These are phyloP conservation scores for Magnaporthales sp. DNA, from an alignment of 2,329 filamentous ascomycete species.

Conservation along the genomic window DNA sequence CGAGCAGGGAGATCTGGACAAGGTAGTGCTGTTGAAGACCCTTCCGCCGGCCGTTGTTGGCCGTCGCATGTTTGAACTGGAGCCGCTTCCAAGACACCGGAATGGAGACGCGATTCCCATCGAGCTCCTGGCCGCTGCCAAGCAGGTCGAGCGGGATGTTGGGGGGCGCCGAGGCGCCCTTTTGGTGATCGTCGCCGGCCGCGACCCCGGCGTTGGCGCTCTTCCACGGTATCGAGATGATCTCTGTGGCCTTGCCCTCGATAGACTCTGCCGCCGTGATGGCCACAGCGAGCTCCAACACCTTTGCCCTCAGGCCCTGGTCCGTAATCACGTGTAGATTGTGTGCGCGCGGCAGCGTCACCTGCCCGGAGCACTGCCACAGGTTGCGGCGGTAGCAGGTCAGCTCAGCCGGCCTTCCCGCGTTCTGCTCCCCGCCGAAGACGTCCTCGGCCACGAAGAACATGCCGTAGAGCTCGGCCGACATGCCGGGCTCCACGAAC, in stretches of 20 bases:
- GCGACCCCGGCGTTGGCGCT: conserved; percentile 45
- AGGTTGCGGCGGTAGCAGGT: conserved; percentile 93
- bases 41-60: conserved; percentile 90
- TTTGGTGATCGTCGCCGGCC: conserved; percentile 21
- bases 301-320: conserved; percentile 67
- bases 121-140: conserved; percentile 55
- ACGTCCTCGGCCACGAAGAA: conserved; percentile 81
- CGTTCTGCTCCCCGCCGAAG: conserved; percentile 49
- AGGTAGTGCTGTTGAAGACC: conserved; percentile 93
- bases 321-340: conserved; percentile 62
- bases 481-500: conserved; percentile 55
- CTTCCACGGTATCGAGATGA: conserved; percentile 96
- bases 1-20: conserved; percentile 71
- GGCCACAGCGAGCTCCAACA: conserved; percentile 70
- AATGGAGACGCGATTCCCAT: conserved; percentile 69
- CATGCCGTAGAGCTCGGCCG: conserved; percentile 77
- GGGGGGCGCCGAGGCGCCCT: conserved; percentile 41
- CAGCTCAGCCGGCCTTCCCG: conserved; percentile 62
- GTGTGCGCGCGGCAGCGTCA: conserved; percentile 62
- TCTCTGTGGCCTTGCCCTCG: conserved; percentile 84
- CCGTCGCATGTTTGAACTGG: conserved; percentile 93
- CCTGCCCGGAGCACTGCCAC: conserved; percentile 86
- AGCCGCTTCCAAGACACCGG: conserved; percentile 89
- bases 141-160: conserved; percentile 45
- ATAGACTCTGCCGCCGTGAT: conserved; percentile 87